Percentiles rank a stretch among this genome's conserved stretches.
phyloP scores from a whole-genome alignment of 139 green algal genomes.

The Volvox africanus region DNA sequence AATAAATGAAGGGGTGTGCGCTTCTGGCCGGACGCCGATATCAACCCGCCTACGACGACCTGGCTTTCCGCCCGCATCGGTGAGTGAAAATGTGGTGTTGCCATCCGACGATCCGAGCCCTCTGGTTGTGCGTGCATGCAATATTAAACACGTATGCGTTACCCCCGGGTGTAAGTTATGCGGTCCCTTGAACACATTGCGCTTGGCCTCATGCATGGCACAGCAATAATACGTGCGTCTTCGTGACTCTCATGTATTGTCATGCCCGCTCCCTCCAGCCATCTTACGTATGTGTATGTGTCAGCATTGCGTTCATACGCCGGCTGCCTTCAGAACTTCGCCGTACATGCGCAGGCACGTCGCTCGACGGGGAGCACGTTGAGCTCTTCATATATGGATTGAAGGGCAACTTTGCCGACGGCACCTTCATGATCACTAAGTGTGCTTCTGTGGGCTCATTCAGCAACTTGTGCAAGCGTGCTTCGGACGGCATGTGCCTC shows the following conservation, averaged over 20 bases:
- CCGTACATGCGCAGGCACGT: neutral
- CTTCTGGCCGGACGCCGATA: neutral
- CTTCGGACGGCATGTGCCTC: neutral
- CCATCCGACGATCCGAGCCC: too few species aligned
- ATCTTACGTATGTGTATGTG: too few species aligned
- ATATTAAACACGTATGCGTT: too few species aligned
- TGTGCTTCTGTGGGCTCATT: neutral
- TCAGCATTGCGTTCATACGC: neutral
- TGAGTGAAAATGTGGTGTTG: neutral
- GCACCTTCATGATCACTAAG: neutral
- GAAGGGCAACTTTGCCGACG: neutral
- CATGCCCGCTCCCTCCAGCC: too few species aligned
- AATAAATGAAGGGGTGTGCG: neutral
- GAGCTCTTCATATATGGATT: slow-evolving; percentile 32
- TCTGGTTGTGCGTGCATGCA: too few species aligned
- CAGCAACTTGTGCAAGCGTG: neutral
- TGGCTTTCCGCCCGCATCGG: neutral
- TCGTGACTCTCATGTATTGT: too few species aligned
- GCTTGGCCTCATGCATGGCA: too few species aligned
- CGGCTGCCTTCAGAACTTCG: neutral
- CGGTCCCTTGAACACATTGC: too few species aligned
- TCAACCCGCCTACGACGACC: neutral
- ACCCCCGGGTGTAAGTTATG: too few species aligned
- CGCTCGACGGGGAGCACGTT: neutral
- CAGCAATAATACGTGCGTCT: too few species aligned